Evolutionary conservation across 306 rosid genomes (phyloP).

Genomic region (Malus asiatica): DNA sequence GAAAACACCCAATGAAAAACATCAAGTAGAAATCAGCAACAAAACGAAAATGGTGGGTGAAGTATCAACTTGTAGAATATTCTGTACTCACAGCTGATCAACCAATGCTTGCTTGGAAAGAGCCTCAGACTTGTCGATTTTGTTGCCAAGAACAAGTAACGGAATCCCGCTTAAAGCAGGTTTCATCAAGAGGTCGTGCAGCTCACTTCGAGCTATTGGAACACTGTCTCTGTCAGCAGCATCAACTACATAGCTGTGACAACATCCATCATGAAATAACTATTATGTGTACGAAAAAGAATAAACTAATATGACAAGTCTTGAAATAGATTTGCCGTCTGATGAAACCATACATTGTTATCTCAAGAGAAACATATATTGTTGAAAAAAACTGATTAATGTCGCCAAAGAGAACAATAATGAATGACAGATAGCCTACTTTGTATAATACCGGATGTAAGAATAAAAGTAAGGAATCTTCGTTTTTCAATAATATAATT

Average conservation of each 20-base stretch:
- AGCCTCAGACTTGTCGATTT: slow-evolving; percentile 91
- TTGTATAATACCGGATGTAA: not conserved
- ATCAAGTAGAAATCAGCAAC: not conserved
- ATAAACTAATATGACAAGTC: not conserved
- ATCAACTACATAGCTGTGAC: slow-evolving; percentile 75
- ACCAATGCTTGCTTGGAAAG: slow-evolving; percentile 83
- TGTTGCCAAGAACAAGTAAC: slow-evolving; percentile 83
- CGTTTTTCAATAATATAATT: not conserved
- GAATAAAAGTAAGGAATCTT: not conserved
- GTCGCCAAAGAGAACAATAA: not conserved
- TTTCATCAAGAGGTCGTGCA: slow-evolving; percentile 72
- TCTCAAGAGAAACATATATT: not conserved
- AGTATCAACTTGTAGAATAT: not conserved
- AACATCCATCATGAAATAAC: slow-evolving; percentile 16
- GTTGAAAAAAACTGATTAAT: not conserved
- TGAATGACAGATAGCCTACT: not conserved
- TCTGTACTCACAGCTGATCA: slow-evolving; percentile 73
- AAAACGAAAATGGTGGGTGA: not conserved
- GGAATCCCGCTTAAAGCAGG: slow-evolving; percentile 73
- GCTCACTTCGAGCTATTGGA: slow-evolving; percentile 80
- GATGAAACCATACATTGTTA: not conserved
- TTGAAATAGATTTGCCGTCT: not conserved
- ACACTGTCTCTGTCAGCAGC: slow-evolving; percentile 91
- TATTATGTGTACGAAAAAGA: not conserved
- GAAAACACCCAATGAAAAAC: slow-evolving; percentile 26